These are phyloP conservation scores for Trichoderma lentiforme DNA, from an alignment of 2,329 filamentous ascomycete species.

Conservation along the genomic window DNA sequence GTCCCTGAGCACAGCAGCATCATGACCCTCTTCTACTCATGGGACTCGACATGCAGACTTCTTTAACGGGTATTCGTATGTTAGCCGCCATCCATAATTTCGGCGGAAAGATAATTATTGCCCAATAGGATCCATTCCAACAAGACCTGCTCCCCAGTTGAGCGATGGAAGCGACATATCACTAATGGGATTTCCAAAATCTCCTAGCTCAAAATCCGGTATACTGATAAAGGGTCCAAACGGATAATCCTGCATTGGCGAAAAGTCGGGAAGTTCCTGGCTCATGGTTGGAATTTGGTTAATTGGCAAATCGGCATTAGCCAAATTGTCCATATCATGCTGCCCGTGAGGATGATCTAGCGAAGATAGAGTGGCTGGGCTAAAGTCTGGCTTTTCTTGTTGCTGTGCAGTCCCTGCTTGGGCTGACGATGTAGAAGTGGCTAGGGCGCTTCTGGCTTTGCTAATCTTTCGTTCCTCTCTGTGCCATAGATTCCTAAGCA, in stretches of 20 bases:
- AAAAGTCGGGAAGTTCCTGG: background rate
- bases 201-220: background rate
- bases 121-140: background rate
- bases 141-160: background rate
- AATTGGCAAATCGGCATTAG: too few species aligned
- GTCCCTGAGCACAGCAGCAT: background rate
- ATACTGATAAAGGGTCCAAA: background rate
- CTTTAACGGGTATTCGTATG: background rate
- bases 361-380: background rate
- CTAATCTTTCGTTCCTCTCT: background rate
- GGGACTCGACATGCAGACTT: background rate
- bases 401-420: background rate
- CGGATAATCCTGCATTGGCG: background rate
- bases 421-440: background rate
- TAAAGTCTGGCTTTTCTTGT: background rate
- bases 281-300: background rate
- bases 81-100: background rate
- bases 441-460: background rate
- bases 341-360: background rate
- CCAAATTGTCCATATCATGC: background rate
- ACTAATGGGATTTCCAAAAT: background rate
- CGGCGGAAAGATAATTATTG: too few species aligned
- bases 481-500: background rate
- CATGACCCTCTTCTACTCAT: background rate
- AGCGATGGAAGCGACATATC: background rate